These are phyloP conservation scores for Mrakia hoshinonis DNA, from an alignment of 768 basidiomycete species.

Conservation along the genomic window DNA sequence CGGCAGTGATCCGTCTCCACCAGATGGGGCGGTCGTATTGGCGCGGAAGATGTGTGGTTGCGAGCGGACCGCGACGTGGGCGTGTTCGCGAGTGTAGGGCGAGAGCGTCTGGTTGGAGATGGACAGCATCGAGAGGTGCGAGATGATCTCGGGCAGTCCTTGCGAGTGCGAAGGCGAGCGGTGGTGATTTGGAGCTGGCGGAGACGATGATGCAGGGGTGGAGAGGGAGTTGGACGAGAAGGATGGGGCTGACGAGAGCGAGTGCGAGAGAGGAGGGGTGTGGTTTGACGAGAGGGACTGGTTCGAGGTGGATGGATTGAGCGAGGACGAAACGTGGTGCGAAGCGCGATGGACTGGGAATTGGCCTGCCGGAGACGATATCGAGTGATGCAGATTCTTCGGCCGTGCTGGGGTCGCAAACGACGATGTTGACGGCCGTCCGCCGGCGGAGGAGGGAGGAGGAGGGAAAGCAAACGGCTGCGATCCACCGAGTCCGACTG, in stretches of 20 bases:
- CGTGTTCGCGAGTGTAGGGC: slow-evolving; percentile 80
- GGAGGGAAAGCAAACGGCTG: slow-evolving; percentile 14
- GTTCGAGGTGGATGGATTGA: slow-evolving; percentile 2
- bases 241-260: slow-evolving; percentile 18
- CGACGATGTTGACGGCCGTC: not conserved
- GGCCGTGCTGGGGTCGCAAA: not conserved
- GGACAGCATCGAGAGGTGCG: slow-evolving; percentile 75
- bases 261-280: slow-evolving; percentile 23
- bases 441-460: not conserved
- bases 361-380: not conserved
- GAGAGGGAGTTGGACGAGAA: slow-evolving; percentile 4
- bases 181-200: slow-evolving; percentile 14
- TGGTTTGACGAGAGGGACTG: slow-evolving; percentile 5
- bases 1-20: not conserved
- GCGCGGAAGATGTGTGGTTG: slow-evolving; percentile 47
- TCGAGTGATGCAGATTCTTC: not conserved
- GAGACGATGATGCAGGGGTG: slow-evolving; percentile 6
- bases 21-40: not conserved
- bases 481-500: not conserved
- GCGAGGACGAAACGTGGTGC: not conserved
- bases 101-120: slow-evolving; percentile 88
- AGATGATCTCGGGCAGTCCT: slow-evolving; percentile 75
- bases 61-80: slow-evolving; percentile 86
- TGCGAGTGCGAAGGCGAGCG: slow-evolving; percentile 46
- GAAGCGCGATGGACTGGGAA: not conserved